Evolutionary conservation across 345 rosid species (phyloP), one percentile per base, ranked within the genome.

Genomic region (Punica granatum): DNA sequence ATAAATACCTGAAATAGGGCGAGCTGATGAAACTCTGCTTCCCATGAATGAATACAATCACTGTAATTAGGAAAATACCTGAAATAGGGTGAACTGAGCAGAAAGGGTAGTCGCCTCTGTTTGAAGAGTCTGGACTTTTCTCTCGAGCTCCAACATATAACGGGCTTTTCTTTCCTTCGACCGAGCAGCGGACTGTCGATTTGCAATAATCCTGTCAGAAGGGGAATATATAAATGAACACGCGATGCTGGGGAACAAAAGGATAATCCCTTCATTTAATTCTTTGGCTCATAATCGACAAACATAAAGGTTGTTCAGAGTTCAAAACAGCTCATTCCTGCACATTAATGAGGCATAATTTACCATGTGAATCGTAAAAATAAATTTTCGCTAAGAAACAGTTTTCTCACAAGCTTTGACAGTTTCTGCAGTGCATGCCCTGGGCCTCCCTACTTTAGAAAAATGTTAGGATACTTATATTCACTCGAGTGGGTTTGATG

Each of bases 81-180:
- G 98, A 74, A 86, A 90, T 41, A 92, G 75, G 32, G 97, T 84
- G 35, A 92, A 81, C 69, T 90, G 92, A 10, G 97, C 96, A 68
- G 95, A 88, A 42, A 90, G 90, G 58, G 96, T 88, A 63, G 98
- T 90, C 51, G 95, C 95, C 85, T 92, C 97, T 21, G 92, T 88
- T 78, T 90, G 95, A 73, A 90, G 88, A 19, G 92, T 84, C 75
- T 88, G 92, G 49, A 92, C 92, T 79, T 90, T 90, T 68, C 88
- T 80, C 87, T 90, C 95, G 1, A 92, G 90, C 71, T 92, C 95
- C 62, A 79, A 66, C 18, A 90, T 88, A 69, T 92, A 90, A 31
- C 87, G 84, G 13, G 91, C 92, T 73, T 92, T 90, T 69, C 96
- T 84, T 82, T 92, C 97, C 73, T 90, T 92, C 10, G 95, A 90